Evolutionary conservation across 2,329 filamentous ascomycete species (phyloP), one percentile per base, ranked within the genome.

Genomic region (Trichoderma brevicompactum): DNA sequence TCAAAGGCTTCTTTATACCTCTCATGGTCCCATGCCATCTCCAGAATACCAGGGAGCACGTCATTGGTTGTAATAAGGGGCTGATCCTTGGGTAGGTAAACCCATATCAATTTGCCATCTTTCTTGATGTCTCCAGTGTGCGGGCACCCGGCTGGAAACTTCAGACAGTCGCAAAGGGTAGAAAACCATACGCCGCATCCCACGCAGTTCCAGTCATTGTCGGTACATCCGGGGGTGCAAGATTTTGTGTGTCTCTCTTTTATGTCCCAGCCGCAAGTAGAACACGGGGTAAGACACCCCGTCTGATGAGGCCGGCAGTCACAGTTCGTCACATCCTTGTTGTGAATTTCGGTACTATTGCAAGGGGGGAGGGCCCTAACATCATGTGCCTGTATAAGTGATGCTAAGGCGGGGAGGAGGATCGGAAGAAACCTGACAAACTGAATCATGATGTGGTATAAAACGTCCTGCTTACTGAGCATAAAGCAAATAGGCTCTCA

Each of bases 151-250:
- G 23, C 32, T 15, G 48, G 23, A 3, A 13, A 13, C 13, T 41
- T 32, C 2, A 61, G 5, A 6, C 34, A 41, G 58, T 41, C 38
- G n/a, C 58, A 61, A 15, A 61, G 58, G 4, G 48, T 61, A 1
- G 23, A 17, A 23, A 50, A 61, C 58, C 58, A 61, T 5, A 61
- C 8, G 36, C 58, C 58, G 2, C 58, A 61, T 23, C 58, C 48
- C 9, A 2, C 13, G 15, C 58, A 61, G 44, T 49, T n/a, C 56
- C 23, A 49, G 44, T 60, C 56, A 2, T 13, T 19, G 34, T 52
- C 48, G 10, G 46, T 61, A 17, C 58, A 61, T 43, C 58, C 58
- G 19, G 23, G 34, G 12, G 5, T 7, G 15, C n/a, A 32, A 13
- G 19, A 32, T 4, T 52, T 50, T 3, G 58, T 61, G 6, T 19